phyloP scores from a whole-genome alignment of 2,329 filamentous ascomycete species.

The Magnaporthiopsis poae region DNA sequence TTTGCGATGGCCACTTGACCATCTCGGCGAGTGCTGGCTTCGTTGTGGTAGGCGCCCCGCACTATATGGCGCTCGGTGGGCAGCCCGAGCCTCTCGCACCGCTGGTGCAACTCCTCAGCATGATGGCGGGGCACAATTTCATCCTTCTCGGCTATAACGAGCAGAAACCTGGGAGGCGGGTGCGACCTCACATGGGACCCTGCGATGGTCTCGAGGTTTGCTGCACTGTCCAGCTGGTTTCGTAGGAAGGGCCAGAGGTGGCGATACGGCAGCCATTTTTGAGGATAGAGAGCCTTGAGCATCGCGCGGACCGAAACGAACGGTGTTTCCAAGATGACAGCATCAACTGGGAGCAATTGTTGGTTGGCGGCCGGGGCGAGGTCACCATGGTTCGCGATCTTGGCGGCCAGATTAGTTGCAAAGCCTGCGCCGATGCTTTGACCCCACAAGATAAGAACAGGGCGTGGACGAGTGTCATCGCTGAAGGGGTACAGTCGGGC shows the following conservation, averaged over 20 bases:
- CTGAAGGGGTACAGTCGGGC: slow-evolving; percentile 15
- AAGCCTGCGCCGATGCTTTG: slow-evolving; percentile 69
- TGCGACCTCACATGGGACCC: slow-evolving; percentile 10
- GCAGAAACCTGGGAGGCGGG: slow-evolving; percentile 30
- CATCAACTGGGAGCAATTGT: slow-evolving; percentile 21
- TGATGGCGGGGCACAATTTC: slow-evolving; percentile 48
- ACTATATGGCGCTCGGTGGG: slow-evolving; percentile 34
- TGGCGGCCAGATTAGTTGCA: slow-evolving; percentile 50
- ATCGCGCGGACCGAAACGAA: slow-evolving; percentile 63
- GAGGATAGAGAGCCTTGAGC: slow-evolving; percentile 63
- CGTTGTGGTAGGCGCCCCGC: slow-evolving; percentile 45
- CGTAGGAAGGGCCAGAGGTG: slow-evolving; percentile 66
- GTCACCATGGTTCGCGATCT: slow-evolving; percentile 26
- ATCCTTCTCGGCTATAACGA: slow-evolving; percentile 48
- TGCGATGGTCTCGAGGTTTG: slow-evolving; percentile 37
- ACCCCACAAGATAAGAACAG: slow-evolving; percentile 57
- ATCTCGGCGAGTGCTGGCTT: slow-evolving; percentile 37
- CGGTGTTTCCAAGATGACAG: slow-evolving; percentile 64
- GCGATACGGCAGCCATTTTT: slow-evolving; percentile 69
- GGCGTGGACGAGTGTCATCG: slow-evolving; percentile 16
- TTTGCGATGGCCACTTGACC: slow-evolving; percentile 35
- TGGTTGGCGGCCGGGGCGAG: slow-evolving; percentile 15
- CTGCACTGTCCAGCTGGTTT: slow-evolving; percentile 48
- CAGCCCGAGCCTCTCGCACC: slow-evolving; percentile 38
- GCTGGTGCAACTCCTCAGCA: slow-evolving; percentile 33